These are phyloP conservation scores for Cyberlindnera amylophila DNA, from an alignment of 805 yeast species.

Conservation along the genomic window DNA sequence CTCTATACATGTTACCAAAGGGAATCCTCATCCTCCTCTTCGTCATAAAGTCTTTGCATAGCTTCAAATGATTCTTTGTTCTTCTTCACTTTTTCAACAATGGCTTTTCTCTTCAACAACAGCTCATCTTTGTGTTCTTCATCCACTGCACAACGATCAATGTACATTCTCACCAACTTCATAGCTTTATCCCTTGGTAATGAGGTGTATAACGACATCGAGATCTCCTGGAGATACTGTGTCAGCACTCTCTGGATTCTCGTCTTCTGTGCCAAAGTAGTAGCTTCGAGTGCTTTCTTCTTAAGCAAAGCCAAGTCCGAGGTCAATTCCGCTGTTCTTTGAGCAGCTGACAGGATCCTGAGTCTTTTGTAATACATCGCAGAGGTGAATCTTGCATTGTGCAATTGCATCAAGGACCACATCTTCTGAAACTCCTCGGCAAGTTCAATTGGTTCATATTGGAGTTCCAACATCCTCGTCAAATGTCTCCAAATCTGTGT, in stretches of 20 bases:
- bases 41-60: constrained; percentile 27
- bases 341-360: constrained; percentile 5
- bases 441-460: constrained; percentile 3
- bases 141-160: constrained; percentile 9
- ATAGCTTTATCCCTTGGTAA: constrained; percentile 8
- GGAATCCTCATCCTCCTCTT: constrained; percentile 30
- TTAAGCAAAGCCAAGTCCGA: constrained; percentile 15
- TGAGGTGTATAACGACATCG: constrained; percentile 7
- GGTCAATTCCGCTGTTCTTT: constrained; percentile 9
- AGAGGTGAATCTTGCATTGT: constrained; percentile 10
- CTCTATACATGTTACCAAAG: too few species aligned
- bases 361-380: constrained; percentile 14
- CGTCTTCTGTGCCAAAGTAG: neutral
- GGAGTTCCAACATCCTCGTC: constrained; percentile 9
- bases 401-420: constrained; percentile 17
- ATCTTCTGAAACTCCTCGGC: constrained; percentile 10
- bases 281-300: constrained; percentile 5
- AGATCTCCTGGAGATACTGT: constrained; percentile 10
- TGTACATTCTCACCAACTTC: constrained; percentile 2
- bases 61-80: constrained; percentile 19
- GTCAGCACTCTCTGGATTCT: constrained; percentile 15
- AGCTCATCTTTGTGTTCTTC: constrained; percentile 3
- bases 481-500: constrained; percentile 19
- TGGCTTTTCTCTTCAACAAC: neutral
- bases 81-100: constrained; percentile 3